Conservation (phyloP, 306 rosid species). For the Cucumis melo region DNA sequence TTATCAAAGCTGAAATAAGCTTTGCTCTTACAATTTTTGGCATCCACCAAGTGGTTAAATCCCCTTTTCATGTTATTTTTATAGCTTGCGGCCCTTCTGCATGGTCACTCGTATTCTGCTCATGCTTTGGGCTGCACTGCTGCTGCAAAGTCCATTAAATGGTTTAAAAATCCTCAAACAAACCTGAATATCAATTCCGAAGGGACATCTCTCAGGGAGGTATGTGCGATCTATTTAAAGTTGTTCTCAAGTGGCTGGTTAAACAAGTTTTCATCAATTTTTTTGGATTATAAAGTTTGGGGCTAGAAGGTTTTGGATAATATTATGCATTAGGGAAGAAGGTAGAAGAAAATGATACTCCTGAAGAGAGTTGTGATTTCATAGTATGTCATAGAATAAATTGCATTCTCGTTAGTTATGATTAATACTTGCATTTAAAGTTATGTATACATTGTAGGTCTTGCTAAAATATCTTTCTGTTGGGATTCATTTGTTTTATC, state of each 20-base stretch:
- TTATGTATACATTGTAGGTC: background rate
- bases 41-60: slow-evolving; percentile 7
- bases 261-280: background rate
- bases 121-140: slow-evolving; percentile 96
- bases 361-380: background rate
- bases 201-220: slow-evolving; percentile 58
- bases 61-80: slow-evolving; percentile 20
- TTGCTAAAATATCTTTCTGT: background rate
- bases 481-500: background rate
- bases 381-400: background rate
- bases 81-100: slow-evolving; percentile 82
- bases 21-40: slow-evolving; percentile 11
- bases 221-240: slow-evolving; percentile 14
- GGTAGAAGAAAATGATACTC: background rate
- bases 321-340: background rate
- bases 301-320: background rate
- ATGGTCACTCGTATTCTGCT: slow-evolving; percentile 87
- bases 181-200: slow-evolving; percentile 50
- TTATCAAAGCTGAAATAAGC: background rate
- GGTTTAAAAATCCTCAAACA: slow-evolving; percentile 75
- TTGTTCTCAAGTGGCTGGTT: background rate
- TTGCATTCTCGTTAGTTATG: background rate
- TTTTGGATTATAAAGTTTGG: background rate
- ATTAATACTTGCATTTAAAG: background rate
- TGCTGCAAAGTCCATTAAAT: slow-evolving; percentile 65